Evolutionary conservation across 257 asterid species (phyloP).

Genomic region (Echium plantagineum): DNA sequence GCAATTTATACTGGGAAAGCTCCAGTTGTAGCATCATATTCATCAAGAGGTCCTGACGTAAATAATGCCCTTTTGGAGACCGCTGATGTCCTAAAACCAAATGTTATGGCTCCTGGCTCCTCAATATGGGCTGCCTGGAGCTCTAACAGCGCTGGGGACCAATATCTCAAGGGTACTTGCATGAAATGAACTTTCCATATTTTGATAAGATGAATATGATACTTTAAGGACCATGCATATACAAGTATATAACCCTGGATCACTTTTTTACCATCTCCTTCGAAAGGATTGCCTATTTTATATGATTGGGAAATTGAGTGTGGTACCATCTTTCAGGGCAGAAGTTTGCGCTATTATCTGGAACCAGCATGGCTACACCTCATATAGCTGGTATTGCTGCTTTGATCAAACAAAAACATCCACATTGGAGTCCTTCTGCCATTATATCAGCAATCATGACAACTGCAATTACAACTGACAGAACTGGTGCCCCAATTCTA

Average conservation of each 20-base stretch:
- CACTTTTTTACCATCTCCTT: too few species aligned
- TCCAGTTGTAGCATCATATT: constrained; percentile 52
- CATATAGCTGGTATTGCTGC: constrained; percentile 61
- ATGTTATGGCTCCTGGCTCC: constrained; percentile 70
- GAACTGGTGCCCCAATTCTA: constrained; percentile 29
- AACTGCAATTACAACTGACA: constrained; percentile 34
- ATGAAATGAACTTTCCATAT: too few species aligned
- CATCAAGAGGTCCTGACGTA: constrained; percentile 65
- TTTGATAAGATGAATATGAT: too few species aligned
- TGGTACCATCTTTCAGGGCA: constrained; percentile 27
- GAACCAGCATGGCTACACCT: constrained; percentile 69
- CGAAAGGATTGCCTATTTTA: neutral
- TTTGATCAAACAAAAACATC: constrained; percentile 51
- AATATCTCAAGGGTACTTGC: constrained; percentile 29
- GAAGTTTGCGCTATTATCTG: constrained; percentile 44
- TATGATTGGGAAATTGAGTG: neutral
- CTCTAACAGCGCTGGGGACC: constrained; percentile 53
- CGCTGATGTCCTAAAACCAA: constrained; percentile 66
- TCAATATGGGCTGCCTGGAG: constrained; percentile 78
- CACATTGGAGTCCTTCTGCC: constrained; percentile 48
- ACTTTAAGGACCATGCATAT: too few species aligned
- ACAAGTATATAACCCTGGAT: too few species aligned
- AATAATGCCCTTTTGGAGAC: constrained; percentile 39
- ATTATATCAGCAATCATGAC: constrained; percentile 65
- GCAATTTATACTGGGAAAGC: constrained; percentile 38